Evolutionary conservation across 768 basidiomycete species (phyloP), one percentile per base, ranked within the genome.

Genomic region (Podaxis pistillaris): DNA sequence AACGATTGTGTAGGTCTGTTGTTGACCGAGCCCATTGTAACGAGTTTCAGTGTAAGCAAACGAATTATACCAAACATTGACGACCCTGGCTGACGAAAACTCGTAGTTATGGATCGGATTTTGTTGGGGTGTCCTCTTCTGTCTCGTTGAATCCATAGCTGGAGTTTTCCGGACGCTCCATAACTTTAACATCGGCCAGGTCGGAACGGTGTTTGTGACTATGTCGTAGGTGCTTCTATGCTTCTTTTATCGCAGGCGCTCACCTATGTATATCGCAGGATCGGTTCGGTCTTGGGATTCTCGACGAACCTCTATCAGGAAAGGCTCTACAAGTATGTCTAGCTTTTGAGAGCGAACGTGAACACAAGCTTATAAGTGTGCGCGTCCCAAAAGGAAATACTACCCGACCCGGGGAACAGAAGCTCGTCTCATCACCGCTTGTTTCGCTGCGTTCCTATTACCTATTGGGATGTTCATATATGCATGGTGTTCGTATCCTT

Each of bases 91-190:
- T 62, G 26, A 62, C 11, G 17, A 15, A 37, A 13, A 6, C 11
- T 60, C 33, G 17, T 71, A 90, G 87, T 68, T 89, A n/a, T 89
- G 87, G 88, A 74, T 86, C 33, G 86, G 86, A 56, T 86, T 93
- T 63, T 81, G 83, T 0, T 94, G 91, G 91, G 91, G 91, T 0
- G 83, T 91, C 4, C 71, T 88, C 22, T 94, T 84, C 68, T 86
- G 84, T 58, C 74, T 92, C 69, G 78, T 90, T 33, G 83, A 84
- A 86, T 87, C 67, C 36, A 75, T 68, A 7, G 33, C 52, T 24
- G 46, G 26, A 9, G 81, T 86, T 40, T 89, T 91, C 72, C 67
- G 70, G 17, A 74, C 71, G 1, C 73, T 90, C 4, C 86, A 91
- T 67, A 70, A 75, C 58, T 93, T 93, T 70, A 81, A 76, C 60